Percentiles rank a stretch among this genome's conserved stretches.
These are phyloP conservation scores for Crithidia acanthocephali DNA, from an alignment of 208 protist genomes.

Conservation along the genomic window DNA sequence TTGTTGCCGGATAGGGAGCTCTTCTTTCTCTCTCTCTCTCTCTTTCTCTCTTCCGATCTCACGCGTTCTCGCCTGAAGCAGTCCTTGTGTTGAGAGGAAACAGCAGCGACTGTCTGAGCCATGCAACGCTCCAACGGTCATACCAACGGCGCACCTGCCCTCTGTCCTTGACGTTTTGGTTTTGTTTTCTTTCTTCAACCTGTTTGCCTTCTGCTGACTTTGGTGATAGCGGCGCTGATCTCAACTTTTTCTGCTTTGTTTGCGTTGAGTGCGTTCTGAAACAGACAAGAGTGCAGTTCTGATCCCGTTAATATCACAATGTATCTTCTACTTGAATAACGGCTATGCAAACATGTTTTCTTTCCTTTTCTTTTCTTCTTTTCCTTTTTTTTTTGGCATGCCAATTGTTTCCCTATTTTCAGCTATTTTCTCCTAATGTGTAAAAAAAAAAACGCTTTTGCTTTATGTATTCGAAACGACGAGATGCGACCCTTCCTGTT, in stretches of 20 bases:
- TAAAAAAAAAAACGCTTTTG: no score
- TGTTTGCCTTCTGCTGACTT: background rate
- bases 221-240: background rate
- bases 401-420: no score
- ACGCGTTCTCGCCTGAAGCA: background rate
- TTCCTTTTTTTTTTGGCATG: conserved; percentile 1
- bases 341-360: background rate
- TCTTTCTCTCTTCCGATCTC: conserved; percentile 4
- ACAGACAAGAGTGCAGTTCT: background rate
- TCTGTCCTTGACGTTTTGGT: background rate
- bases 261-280: background rate
- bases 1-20: background rate
- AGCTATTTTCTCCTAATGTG: no score
- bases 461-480: no score
- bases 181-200: conserved; percentile 20
- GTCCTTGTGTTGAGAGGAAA: background rate
- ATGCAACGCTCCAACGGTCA: background rate
- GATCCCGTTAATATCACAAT: background rate
- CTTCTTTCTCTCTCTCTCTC: conserved; percentile 9
- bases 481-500: no score
- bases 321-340: background rate
- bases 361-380: conserved; percentile 16
- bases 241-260: background rate
- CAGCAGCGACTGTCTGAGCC: background rate
- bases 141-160: background rate